These are phyloP conservation scores for Zymoseptoria ardabiliae DNA, from an alignment of 2,329 filamentous ascomycete species.

Conservation along the genomic window DNA sequence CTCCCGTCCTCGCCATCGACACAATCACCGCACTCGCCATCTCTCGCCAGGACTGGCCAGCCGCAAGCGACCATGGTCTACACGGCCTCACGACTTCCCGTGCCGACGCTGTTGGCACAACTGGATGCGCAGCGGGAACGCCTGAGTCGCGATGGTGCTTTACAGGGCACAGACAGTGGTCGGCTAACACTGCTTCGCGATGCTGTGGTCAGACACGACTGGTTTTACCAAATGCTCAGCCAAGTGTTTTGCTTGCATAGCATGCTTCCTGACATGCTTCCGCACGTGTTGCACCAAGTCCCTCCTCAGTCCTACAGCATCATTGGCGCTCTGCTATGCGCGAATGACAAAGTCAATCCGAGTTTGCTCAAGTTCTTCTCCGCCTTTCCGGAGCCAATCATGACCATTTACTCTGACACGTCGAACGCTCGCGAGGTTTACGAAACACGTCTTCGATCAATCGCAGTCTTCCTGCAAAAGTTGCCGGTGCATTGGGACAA, in stretches of 20 bases:
- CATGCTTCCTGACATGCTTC: constrained; percentile 30
- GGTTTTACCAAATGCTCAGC: constrained; percentile 58
- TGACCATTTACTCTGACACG: constrained; percentile 31
- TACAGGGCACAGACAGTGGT: constrained; percentile 13
- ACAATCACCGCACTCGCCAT: background rate
- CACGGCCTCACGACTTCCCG: constrained; percentile 8
- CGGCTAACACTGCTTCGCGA: constrained; percentile 50
- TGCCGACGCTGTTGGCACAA: constrained; percentile 3
- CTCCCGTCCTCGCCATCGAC: background rate
- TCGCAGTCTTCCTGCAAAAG: constrained; percentile 17
- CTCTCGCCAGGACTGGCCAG: background rate
- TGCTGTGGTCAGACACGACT: constrained; percentile 51
- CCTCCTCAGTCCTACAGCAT: constrained; percentile 26
- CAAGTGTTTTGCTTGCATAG: constrained; percentile 58
- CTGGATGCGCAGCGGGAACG: constrained; percentile 2
- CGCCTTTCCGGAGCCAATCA: constrained; percentile 43
- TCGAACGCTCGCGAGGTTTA: constrained; percentile 35
- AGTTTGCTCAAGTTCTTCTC: constrained; percentile 40
- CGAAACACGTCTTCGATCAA: constrained; percentile 22
- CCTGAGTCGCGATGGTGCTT: background rate
- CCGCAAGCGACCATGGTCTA: background rate
- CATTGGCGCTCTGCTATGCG: constrained; percentile 39
- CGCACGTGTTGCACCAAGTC: constrained; percentile 33
- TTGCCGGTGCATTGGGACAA: constrained; percentile 20
- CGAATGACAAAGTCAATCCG: constrained; percentile 37